phyloP scores from a whole-genome alignment of 208 protist species.

The Leishmania turanica region DNA sequence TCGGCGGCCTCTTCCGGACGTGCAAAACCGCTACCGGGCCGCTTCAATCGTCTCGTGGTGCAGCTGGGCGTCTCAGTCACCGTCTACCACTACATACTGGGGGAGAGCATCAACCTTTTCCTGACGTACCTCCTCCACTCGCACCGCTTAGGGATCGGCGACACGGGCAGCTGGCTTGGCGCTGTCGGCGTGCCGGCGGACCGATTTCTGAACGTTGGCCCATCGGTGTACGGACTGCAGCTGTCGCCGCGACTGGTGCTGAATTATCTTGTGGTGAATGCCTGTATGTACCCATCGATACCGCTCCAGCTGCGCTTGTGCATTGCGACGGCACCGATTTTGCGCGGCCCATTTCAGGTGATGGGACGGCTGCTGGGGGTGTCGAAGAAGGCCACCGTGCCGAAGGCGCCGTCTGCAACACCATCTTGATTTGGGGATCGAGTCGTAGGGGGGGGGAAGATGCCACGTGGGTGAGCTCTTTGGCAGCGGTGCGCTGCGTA shows the following conservation, averaged over 20 bases:
- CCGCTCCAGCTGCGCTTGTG: conserved; percentile 56
- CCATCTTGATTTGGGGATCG: background rate
- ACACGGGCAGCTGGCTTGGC: conserved; percentile 49
- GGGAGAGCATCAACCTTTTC: conserved; percentile 57
- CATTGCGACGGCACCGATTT: conserved; percentile 31
- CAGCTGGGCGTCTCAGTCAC: conserved; percentile 61
- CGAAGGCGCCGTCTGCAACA: conserved; percentile 29
- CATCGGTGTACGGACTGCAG: conserved; percentile 43
- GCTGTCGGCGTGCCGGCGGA: conserved; percentile 27
- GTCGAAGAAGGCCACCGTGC: conserved; percentile 14
- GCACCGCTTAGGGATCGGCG: conserved; percentile 53
- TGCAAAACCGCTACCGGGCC: conserved; percentile 43
- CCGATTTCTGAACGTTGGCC: conserved; percentile 43
- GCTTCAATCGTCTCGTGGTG: conserved; percentile 69
- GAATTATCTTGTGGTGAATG: conserved; percentile 74
- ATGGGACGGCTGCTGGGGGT: background rate
- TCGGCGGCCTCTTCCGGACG: conserved; percentile 9
- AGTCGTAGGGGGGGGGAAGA: no score
- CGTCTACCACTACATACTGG: conserved; percentile 66
- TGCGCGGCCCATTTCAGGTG: conserved; percentile 18
- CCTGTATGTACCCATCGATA: conserved; percentile 58
- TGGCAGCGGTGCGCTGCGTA: background rate
- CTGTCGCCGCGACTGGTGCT: conserved; percentile 63
- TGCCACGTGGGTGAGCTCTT: background rate
- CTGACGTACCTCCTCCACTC: conserved; percentile 67